phyloP scores from a whole-genome alignment of 768 basidiomycete species.

The Lentinula sp. region DNA sequence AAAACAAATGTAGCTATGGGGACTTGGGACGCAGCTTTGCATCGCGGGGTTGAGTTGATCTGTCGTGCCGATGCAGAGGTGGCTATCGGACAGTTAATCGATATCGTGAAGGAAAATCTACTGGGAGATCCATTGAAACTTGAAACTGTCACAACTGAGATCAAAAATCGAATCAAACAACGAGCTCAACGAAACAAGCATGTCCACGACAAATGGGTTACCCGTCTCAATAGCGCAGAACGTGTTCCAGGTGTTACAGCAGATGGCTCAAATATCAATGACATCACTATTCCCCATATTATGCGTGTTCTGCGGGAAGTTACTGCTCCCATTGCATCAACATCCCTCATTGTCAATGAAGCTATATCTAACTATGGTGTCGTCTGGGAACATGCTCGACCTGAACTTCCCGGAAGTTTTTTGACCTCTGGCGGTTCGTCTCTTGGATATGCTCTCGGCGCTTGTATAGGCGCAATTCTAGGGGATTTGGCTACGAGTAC shows the following conservation, averaged over 20 bases:
- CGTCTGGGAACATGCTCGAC: slow-evolving; percentile 55
- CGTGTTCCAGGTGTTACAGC: slow-evolving; percentile 6
- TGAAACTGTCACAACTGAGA: background rate
- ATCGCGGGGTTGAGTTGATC: slow-evolving; percentile 40
- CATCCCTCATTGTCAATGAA: slow-evolving; percentile 55
- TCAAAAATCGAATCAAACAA: background rate
- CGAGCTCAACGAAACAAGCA: slow-evolving; percentile 4
- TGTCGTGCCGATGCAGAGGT: slow-evolving; percentile 50
- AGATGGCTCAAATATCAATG: slow-evolving; percentile 8
- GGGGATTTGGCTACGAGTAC: slow-evolving; percentile 6
- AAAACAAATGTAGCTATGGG: slow-evolving; percentile 36
- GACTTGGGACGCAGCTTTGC: slow-evolving; percentile 37
- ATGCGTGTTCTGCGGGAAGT: slow-evolving; percentile 39
- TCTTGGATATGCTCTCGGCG: slow-evolving; percentile 65
- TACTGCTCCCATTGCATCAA: slow-evolving; percentile 8
- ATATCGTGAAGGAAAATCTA: slow-evolving; percentile 23
- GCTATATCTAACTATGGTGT: slow-evolving; percentile 49
- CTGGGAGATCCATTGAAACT: slow-evolving; percentile 7
- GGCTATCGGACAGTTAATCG: slow-evolving; percentile 44
- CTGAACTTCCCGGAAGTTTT: slow-evolving; percentile 43
- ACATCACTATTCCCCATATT: slow-evolving; percentile 41
- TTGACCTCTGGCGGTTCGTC: slow-evolving; percentile 58
- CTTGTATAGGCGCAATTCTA: slow-evolving; percentile 51
- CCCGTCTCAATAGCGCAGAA: slow-evolving; percentile 14
- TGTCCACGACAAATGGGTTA: slow-evolving; percentile 12